Evolutionary conservation across 495 filamentous ascomycete genomes (phyloP), one percentile per base, ranked within the genome.

Genomic region (Viridothelium virens): DNA sequence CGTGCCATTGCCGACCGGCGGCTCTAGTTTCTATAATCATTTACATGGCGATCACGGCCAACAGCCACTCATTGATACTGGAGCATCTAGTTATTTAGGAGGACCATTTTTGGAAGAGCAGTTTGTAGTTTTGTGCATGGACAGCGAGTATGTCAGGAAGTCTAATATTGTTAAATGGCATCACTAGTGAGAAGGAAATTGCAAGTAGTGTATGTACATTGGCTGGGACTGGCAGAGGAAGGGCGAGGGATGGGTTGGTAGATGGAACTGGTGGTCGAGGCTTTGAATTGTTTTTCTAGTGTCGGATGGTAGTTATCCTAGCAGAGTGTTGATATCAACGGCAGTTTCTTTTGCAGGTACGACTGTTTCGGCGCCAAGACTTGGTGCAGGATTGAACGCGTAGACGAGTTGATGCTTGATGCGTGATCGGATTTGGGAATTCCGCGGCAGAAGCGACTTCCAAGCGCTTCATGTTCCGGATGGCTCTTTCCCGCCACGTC

Each of bases 281-380:
- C 53, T 4, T 10, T 33, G 18, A 59, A 59, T 59, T 59, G 53
- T 59, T 59, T 59, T 59, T 59, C 53, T 18, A 59, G 53, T 36
- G 36, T 36, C 33, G 53, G 53, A 59, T 59, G 53, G 31, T 59
- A 59, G 53, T 31, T 59, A 59, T 33, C 53, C 36, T 36, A 59
- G 53, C 36, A 59, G 53, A 59, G 53, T 59, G 18, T 59, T 59
- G 25, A 59, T 59, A 59, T 11, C 53, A 31, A 59, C 18, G 53
- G 31, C 18, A 59, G 53, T 59, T 59, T 59, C 53, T 36, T 59
- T 59, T 11, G 53, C 25, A 59, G 10, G 33, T 36, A 59, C 33
- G 53, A 59, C 53, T 59, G 53, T 59, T 59, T 59, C 53, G 4
- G 53, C 36, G 53, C 53, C 53, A 59, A 59, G 53, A 59, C 53